Conservation (phyloP, 306 rosid species). For the Styphnolobium japonicum region DNA sequence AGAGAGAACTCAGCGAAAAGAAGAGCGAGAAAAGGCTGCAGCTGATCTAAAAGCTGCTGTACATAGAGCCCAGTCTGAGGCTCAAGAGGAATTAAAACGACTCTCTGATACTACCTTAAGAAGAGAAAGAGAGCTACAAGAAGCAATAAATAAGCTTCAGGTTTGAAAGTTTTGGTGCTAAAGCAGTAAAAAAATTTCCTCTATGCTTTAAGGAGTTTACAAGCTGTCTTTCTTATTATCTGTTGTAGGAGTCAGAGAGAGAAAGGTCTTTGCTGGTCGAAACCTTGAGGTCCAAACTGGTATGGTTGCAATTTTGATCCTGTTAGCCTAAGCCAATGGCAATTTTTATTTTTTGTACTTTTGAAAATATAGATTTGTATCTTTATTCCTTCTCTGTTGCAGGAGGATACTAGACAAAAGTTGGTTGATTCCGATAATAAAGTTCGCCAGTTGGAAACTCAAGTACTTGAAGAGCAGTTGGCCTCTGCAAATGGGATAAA, state of each 20-base stretch:
- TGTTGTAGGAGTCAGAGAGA: constrained; percentile 60
- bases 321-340: background rate
- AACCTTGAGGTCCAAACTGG: constrained; percentile 70
- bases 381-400: constrained; percentile 32
- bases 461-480: constrained; percentile 50
- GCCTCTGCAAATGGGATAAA: constrained; percentile 46
- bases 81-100: constrained; percentile 62
- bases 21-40: constrained; percentile 70
- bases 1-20: constrained; percentile 61
- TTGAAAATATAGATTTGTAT: constrained; percentile 16
- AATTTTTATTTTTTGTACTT: background rate
- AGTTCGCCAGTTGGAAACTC: constrained; percentile 65
- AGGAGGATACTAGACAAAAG: constrained; percentile 72
- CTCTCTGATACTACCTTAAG: constrained; percentile 45
- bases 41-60: constrained; percentile 65
- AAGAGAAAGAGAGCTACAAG: constrained; percentile 62
- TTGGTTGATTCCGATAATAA: constrained; percentile 61
- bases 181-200: background rate
- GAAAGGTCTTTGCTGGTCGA: constrained; percentile 53
- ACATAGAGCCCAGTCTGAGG: constrained; percentile 63
- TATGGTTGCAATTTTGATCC: constrained; percentile 20
- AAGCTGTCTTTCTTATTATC: constrained; percentile 11
- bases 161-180: constrained; percentile 27
- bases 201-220: background rate
- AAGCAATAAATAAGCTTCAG: constrained; percentile 65